These are phyloP conservation scores for Suhomyces coccinellae DNA, from an alignment of 1,139 yeast genomes.

Conservation along the genomic window DNA sequence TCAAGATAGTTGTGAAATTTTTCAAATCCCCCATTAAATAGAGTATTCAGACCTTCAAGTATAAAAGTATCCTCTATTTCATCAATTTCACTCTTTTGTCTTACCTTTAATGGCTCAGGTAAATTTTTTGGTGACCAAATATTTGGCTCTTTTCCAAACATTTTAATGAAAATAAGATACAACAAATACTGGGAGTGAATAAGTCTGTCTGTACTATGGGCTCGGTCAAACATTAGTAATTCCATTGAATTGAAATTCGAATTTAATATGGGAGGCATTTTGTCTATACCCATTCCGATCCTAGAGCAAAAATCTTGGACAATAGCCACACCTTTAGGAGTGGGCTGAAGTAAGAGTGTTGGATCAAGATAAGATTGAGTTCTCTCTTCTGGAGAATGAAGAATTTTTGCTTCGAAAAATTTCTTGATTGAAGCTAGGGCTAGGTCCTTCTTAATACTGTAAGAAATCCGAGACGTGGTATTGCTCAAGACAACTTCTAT, in stretches of 20 bases:
- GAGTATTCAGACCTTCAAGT: conserved; percentile 1
- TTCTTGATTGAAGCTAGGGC: conserved; percentile 52
- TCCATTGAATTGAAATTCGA: conserved; percentile 71
- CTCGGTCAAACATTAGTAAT: conserved; percentile 68
- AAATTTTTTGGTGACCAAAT: conserved; percentile 59
- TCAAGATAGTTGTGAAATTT: neutral
- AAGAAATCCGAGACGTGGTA: conserved; percentile 62
- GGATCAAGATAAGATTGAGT: conserved; percentile 52
- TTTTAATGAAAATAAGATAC: conserved; percentile 59
- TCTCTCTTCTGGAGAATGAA: conserved; percentile 78
- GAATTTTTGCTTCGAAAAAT: conserved; percentile 65
- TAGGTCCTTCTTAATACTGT: conserved; percentile 53
- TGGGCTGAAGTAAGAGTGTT: conserved; percentile 64
- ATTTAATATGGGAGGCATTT: conserved; percentile 47
- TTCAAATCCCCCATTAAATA: conserved; percentile 1
- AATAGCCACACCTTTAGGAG: conserved; percentile 86
- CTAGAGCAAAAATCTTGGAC: conserved; percentile 59
- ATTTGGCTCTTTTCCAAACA: conserved; percentile 71
- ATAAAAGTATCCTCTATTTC: neutral
- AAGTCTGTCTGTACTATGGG: conserved; percentile 58
- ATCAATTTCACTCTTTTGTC: neutral
- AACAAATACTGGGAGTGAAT: conserved; percentile 64
- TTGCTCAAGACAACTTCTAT: conserved; percentile 48
- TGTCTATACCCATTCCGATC: conserved; percentile 49
- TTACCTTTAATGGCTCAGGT: conserved; percentile 24